These are phyloP conservation scores for Pichia kluyveri DNA, from an alignment of 805 yeast genomes.

Conservation along the genomic window DNA sequence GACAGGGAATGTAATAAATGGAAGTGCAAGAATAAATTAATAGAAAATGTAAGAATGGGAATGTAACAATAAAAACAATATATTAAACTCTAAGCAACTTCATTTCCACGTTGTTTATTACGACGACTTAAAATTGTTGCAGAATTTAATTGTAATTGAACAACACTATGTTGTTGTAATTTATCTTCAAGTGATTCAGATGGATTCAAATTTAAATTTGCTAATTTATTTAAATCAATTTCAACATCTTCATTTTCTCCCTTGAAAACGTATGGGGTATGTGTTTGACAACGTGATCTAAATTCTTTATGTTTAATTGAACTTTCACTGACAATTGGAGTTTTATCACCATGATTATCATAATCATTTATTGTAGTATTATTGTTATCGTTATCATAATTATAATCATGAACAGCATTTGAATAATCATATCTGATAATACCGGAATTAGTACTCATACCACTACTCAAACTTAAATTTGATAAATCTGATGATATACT, in stretches of 20 bases:
- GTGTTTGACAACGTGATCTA: constrained; percentile 7
- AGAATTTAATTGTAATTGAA: constrained; percentile 55
- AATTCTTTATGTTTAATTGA: constrained; percentile 1
- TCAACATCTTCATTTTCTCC: neutral
- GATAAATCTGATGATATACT: constrained; percentile 15
- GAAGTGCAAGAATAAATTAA: no score
- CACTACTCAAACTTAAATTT: constrained; percentile 2
- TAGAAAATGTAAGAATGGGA: no score
- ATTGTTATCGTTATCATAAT: constrained; percentile 1
- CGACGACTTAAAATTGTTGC: constrained; percentile 57
- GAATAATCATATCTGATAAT: neutral
- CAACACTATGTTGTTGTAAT: constrained; percentile 4
- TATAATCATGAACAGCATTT: constrained; percentile 8
- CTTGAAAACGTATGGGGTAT: constrained; percentile 13
- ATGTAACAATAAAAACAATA: neutral
- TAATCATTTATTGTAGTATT: constrained; percentile 1
- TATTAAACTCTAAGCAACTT: neutral
- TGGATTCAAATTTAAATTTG: neutral
- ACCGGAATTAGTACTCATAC: neutral
- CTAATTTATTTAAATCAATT: neutral
- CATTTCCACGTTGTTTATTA: constrained; percentile 15
- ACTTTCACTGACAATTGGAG: constrained; percentile 1
- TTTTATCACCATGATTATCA: constrained; percentile 10
- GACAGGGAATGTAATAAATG: no score
- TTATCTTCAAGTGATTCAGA: constrained; percentile 16